Conservation (phyloP, 768 basidiomycete genomes). For the Psilocybe tampanensis region DNA sequence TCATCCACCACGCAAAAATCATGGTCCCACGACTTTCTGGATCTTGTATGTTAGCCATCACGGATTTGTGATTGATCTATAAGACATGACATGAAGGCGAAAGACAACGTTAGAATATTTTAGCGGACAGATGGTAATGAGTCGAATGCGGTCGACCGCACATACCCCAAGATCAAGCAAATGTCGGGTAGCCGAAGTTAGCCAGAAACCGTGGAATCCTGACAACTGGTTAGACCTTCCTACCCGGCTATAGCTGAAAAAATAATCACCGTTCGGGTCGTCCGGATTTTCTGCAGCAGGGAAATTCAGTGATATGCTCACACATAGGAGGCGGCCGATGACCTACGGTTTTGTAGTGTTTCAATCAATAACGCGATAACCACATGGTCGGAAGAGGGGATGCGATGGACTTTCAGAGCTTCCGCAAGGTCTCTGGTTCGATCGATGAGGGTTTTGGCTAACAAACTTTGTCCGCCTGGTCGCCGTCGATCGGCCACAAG, state of each 20-base stretch:
- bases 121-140: conserved; percentile 1
- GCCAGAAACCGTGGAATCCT: conserved; percentile 90
- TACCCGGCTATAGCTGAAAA: conserved; percentile 4
- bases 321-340: conserved; percentile 1
- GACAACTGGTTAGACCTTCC: conserved; percentile 19
- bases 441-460: conserved; percentile 78
- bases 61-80: conserved; percentile 85
- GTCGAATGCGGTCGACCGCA: conserved; percentile 15
- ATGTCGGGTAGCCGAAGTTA: conserved; percentile 76
- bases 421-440: conserved; percentile 88
- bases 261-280: conserved; percentile 62
- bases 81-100: conserved; percentile 13
- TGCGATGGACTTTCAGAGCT: conserved; percentile 81
- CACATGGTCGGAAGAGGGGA: conserved; percentile 79
- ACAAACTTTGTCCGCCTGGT: conserved; percentile 68
- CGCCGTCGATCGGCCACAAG: conserved; percentile 77
- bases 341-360: conserved; percentile 86
- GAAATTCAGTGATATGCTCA: conserved; percentile 9
- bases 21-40: conserved; percentile 79
- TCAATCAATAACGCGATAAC: conserved; percentile 83
- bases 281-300: conserved; percentile 64
- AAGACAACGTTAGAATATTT: conserved; percentile 1
- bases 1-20: conserved; percentile 96
- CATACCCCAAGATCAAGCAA: conserved; percentile 74
- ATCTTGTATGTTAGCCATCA: conserved; percentile 72